phyloP scores from a whole-genome alignment of 345 rosid genomes.

The Acer yangbiense region DNA sequence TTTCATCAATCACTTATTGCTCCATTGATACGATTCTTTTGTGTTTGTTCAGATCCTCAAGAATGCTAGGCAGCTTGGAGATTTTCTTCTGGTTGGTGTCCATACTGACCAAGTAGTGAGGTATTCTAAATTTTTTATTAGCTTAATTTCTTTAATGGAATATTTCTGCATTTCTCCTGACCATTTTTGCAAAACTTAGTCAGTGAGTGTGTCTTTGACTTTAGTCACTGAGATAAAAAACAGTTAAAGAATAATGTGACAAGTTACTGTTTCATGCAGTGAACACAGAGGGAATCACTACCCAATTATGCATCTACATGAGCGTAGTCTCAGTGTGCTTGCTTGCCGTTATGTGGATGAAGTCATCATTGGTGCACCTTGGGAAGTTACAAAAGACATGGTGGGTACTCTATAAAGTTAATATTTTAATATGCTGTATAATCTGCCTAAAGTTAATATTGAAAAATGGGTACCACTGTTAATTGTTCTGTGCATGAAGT shows the following conservation, averaged over 20 bases:
- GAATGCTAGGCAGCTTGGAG: constrained; percentile 90
- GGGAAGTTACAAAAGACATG: constrained; percentile 89
- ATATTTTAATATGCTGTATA: not conserved
- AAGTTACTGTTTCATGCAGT: constrained; percentile 41
- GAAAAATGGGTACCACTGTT: not conserved
- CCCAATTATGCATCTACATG: constrained; percentile 94
- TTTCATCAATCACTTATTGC: not conserved
- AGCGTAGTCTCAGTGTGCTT: constrained; percentile 84
- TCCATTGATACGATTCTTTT: not conserved
- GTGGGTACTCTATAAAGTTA: constrained; percentile 37
- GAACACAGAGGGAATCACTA: constrained; percentile 68
- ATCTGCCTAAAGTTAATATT: not conserved
- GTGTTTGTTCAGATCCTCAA: constrained; percentile 65
- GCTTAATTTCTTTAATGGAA: constrained; percentile 12
- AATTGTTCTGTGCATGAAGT: not conserved
- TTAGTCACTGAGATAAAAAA: not conserved
- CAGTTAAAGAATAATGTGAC: constrained; percentile 1
- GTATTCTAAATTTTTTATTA: constrained; percentile 33
- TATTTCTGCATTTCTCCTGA: not conserved
- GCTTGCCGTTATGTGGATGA: constrained; percentile 98
- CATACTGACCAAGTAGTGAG: constrained; percentile 86
- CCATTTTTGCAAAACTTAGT: not conserved
- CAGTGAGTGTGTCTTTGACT: not conserved
- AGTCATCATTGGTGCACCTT: constrained; percentile 97
- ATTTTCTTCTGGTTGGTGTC: constrained; percentile 90